Evolutionary conservation across 176 grass and related monocot species (phyloP), one percentile per base, ranked within the genome.

Genomic region (Poa pratensis): DNA sequence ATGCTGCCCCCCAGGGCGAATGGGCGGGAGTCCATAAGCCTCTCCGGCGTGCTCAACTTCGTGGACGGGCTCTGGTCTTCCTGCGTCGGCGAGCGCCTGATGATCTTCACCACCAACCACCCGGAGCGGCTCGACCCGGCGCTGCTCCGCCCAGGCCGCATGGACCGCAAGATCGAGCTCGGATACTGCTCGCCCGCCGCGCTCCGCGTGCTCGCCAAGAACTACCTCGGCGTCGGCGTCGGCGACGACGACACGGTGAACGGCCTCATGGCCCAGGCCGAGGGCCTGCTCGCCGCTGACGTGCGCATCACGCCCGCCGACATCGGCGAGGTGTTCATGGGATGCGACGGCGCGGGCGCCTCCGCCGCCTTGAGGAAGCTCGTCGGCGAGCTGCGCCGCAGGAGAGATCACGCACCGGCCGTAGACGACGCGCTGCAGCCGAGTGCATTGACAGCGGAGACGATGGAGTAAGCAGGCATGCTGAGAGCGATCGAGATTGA

Each of bases 81-180:
- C 1, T 90, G 91, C 84, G 92, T 94, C 4, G 91, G 89, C 30
- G 89, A 96, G 80, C 69, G 94, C n/a, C 89, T 93, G 16, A 89
- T 96, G 73, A 88, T 93, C 61, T 96, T 96, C 76, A 96, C 94
- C 0, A 96, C 94, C 39, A 96, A 96, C 84, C 90, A 96, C 81
- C 91, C 86, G 5, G 88, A 96, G 71, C 66, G 88, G 64, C 89
- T 97, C 43, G 94, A 97, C 82, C 79, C 85, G 50, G 89, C 91
- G 83, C 79, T 94, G 61, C 89, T 94, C 48, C 84, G 89, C 26
- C 87, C 91, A 0, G 94, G 91, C 4, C 77, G 91, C 42, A 94
- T 97, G 94, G 94, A 94, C 86, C 84, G 82, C 46, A 94, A 92
- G 75, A 87, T 92, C 19, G 82, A 94, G 74, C 85, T 96, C 2